Evolutionary conservation across 164 flowering plant genomes (phyloP).

Genomic region (Vitis amurensis): DNA sequence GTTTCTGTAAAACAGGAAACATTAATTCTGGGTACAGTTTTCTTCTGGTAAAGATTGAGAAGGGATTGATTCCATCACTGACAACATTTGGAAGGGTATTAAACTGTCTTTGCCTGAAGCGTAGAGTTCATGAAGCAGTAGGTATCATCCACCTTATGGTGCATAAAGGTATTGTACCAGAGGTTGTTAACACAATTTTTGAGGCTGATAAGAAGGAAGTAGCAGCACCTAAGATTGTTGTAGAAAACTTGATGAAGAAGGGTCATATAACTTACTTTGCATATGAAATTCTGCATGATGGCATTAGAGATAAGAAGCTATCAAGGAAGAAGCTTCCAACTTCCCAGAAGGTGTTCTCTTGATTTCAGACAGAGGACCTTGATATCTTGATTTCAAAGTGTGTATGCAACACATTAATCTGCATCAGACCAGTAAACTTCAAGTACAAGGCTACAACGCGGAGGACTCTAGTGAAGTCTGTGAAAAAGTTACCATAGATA

Average conservation of each 20-base stretch:
- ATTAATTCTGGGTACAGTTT: slow-evolving; percentile 45
- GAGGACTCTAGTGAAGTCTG: background rate
- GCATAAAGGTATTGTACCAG: slow-evolving; percentile 69
- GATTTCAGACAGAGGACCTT: background rate
- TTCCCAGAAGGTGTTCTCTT: slow-evolving; percentile 16
- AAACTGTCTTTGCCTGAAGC: slow-evolving; percentile 67
- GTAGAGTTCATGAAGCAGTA: slow-evolving; percentile 71
- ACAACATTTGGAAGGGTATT: slow-evolving; percentile 73
- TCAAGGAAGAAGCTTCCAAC: slow-evolving; percentile 30
- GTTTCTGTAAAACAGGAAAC: slow-evolving; percentile 71
- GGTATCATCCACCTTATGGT: slow-evolving; percentile 72
- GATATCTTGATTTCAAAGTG: slow-evolving; percentile 2
- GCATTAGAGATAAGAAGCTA: slow-evolving; percentile 73
- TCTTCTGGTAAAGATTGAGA: slow-evolving; percentile 51
- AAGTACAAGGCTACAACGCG: background rate
- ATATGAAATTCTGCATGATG: slow-evolving; percentile 76
- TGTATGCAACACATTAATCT: background rate
- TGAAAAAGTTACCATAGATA: background rate
- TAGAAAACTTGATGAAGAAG: slow-evolving; percentile 79
- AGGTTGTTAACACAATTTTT: slow-evolving; percentile 70
- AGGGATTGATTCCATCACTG: slow-evolving; percentile 67
- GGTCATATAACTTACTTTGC: slow-evolving; percentile 63
- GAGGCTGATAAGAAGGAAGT: slow-evolving; percentile 69
- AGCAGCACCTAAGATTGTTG: slow-evolving; percentile 89
- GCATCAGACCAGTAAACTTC: background rate